phyloP scores from a whole-genome alignment of 2,329 filamentous ascomycete species.

The Penicillium freii region DNA sequence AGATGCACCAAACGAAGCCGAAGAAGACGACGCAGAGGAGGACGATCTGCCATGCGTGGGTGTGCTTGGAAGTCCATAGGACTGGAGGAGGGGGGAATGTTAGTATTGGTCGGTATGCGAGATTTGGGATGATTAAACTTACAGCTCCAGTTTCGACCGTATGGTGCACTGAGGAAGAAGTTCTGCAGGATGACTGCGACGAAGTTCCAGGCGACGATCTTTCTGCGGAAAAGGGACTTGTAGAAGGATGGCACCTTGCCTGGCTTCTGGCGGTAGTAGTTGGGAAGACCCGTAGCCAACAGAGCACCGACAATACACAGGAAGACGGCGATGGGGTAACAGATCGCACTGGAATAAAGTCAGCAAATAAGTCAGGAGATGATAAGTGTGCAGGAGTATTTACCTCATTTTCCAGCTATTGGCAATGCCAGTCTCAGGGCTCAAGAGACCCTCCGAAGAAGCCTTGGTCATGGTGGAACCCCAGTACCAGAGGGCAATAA shows the following conservation, averaged over 20 bases:
- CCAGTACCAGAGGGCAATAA: slow-evolving; percentile 66
- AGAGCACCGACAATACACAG: slow-evolving; percentile 57
- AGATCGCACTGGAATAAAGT: slow-evolving; percentile 45
- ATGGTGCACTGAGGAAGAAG: slow-evolving; percentile 65
- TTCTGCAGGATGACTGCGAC: slow-evolving; percentile 63
- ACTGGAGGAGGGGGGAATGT: slow-evolving; percentile 18
- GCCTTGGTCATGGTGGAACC: slow-evolving; percentile 54
- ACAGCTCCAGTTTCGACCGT: slow-evolving; percentile 64
- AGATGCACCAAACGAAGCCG: slow-evolving; percentile 55
- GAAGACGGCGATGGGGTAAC: slow-evolving; percentile 56
- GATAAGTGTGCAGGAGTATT: too few relatives aligned
- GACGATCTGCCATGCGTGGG: slow-evolving; percentile 56
- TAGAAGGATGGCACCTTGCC: slow-evolving; percentile 66
- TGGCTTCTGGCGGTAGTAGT: slow-evolving; percentile 64
- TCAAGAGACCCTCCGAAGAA: slow-evolving; percentile 43
- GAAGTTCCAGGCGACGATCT: slow-evolving; percentile 67
- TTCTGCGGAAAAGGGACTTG: slow-evolving; percentile 58
- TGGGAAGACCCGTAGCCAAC: slow-evolving; percentile 60
- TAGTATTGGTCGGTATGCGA: not conserved
- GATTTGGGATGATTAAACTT: not conserved
- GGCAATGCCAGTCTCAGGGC: slow-evolving; percentile 34
- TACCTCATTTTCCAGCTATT: slow-evolving; percentile 46
- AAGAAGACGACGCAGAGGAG: slow-evolving; percentile 51
- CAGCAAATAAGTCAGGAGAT: not conserved
- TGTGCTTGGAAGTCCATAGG: slow-evolving; percentile 59